Percentiles rank a stretch among this genome's conserved stretches.
These are phyloP conservation scores for Solanum pinnatisectum DNA, from an alignment of 257 asterid genomes.

Conservation along the genomic window DNA sequence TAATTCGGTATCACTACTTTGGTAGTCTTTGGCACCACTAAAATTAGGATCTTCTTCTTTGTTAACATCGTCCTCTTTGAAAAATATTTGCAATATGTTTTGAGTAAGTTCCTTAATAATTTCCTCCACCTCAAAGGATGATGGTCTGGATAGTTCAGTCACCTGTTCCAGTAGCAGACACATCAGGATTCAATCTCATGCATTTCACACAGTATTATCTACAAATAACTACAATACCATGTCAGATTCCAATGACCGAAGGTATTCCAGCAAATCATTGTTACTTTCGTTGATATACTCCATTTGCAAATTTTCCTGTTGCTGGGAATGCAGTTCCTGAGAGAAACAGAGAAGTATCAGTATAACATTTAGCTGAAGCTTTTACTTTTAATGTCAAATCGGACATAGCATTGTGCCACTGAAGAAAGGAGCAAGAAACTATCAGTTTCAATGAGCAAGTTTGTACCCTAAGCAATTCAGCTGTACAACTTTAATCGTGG, in stretches of 20 bases:
- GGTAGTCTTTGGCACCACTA: constrained; percentile 23
- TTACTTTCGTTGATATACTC: constrained; percentile 47
- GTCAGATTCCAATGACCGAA: constrained; percentile 79
- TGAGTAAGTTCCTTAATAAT: constrained; percentile 82
- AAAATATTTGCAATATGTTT: constrained; percentile 45
- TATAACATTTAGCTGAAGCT: not conserved
- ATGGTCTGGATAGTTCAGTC: constrained; percentile 72
- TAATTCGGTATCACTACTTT: constrained; percentile 15
- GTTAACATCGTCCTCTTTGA: constrained; percentile 46
- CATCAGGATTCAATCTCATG: not conserved
- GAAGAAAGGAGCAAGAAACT: not conserved
- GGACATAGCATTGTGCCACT: not conserved
- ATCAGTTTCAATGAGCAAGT: not conserved
- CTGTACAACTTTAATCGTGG: not conserved
- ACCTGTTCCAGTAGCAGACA: constrained; percentile 40
- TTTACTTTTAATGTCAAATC: not conserved
- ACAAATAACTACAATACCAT: constrained; percentile 45
- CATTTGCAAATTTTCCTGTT: constrained; percentile 53
- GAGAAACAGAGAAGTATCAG: constrained; percentile 2
- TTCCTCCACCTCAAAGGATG: constrained; percentile 87
- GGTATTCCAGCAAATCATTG: constrained; percentile 74
- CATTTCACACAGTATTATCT: not conserved
- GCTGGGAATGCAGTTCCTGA: constrained; percentile 59
- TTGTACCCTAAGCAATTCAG: not conserved
- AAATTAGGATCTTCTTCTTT: constrained; percentile 17